Base-by-base conservation (phyloP, 106 monocot species). In the Dendrobium nobile region DNA sequence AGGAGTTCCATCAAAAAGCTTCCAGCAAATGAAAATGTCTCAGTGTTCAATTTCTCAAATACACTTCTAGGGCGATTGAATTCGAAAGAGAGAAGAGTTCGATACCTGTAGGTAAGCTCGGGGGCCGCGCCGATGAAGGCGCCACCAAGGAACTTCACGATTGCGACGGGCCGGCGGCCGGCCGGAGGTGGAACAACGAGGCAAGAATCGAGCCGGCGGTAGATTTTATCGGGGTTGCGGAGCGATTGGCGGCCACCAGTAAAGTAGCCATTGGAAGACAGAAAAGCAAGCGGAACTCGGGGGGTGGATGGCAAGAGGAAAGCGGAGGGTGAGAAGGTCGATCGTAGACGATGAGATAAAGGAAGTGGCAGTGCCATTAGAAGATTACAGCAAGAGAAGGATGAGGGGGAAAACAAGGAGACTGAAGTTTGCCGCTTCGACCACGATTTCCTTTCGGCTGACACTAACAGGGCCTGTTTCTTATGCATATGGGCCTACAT, bases 101-200 rank as follows among this genome's bases (percentile, higher is more conserved):
- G 26, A 9, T 1, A 88, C 96, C 96, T 87, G 87, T 97, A 97
- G 55, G 97, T 91, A 77, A 85, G 88, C 77, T 97, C 97, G 16
- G 97, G 94, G 19, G 84, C 86, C 41, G 94, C 94, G 54, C 94
- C 97, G 18, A 97, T 37, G 54, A 97, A 97, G 41, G 97, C 97
- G 31, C 97, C 97, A 17, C 97, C 97, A 16, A 97, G 64, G 88
- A 97, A 97, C 83, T 91, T 87, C 70, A 97, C 79, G 73, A 97
- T 27, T 42, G 89, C 94, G 2, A 31, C 20, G 40, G 92, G 97
- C 80, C 80, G 85, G 48, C 56, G 82, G 3, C 87, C 90, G n/a
- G 27, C 16, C 1, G 94, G 86, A 33, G 94, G 97, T 3, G 97
- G 90, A 37, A 97, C 44, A 19, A 97, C 85, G 55, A 97, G 77